Conservation (phyloP, 306 rosid species). For the Malus fusca region DNA sequence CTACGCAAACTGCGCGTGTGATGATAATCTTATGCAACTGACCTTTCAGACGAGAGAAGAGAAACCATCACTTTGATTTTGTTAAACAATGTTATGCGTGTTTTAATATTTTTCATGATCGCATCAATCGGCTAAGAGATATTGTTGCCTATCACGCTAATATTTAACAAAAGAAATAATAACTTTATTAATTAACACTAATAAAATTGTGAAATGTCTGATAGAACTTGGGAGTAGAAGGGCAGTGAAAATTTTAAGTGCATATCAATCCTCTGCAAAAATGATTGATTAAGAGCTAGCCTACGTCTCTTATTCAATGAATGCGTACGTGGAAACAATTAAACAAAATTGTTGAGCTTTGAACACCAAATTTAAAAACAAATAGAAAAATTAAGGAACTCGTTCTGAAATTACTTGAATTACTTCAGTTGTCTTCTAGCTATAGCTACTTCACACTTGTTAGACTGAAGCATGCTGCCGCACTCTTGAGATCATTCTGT, state of each 20-base stretch:
- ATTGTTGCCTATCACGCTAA: no score
- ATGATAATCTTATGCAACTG: no score
- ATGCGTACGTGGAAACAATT: not conserved
- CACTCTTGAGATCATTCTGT: conserved; percentile 23
- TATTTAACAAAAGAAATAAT: not conserved
- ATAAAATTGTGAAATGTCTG: not conserved
- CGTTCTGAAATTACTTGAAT: not conserved
- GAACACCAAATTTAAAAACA: not conserved
- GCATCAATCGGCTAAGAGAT: no score
- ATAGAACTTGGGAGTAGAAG: not conserved
- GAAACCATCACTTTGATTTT: no score
- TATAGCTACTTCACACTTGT: conserved; percentile 17
- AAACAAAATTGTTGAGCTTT: not conserved
- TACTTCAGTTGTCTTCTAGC: not conserved
- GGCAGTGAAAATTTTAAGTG: not conserved
- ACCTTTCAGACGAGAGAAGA: no score
- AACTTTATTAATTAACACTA: not conserved
- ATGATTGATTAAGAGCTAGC: not conserved
- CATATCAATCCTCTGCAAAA: not conserved
- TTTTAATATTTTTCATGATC: no score
- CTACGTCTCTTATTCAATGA: not conserved
- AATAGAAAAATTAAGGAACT: not conserved
- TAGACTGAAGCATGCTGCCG: conserved; percentile 31
- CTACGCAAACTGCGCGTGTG: no score
- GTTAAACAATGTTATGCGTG: no score